A percentile compares a stretch with the other conserved stretches of the same genome.
Conservation (phyloP, 305 asterid species). For the Petunia hybrid region DNA sequence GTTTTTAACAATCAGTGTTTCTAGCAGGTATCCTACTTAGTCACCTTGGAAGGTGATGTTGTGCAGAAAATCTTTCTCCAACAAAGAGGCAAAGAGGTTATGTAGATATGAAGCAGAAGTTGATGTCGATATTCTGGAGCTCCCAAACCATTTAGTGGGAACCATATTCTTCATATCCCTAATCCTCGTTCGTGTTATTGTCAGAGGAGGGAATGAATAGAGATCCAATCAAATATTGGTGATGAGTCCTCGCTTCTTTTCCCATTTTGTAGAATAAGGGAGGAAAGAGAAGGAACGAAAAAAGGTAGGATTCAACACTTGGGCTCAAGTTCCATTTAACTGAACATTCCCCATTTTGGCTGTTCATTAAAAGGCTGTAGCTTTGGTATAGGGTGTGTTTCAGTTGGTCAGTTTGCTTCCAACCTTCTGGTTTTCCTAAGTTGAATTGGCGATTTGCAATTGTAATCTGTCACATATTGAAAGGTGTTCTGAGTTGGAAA, state of each 20-base stretch:
- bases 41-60: constrained; percentile 58
- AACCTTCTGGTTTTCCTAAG: neutral
- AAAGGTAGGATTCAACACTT: neutral
- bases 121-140: neutral
- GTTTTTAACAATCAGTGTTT: neutral
- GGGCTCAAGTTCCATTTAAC: neutral
- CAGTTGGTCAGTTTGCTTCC: neutral
- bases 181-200: neutral
- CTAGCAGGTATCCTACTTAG: constrained; percentile 54
- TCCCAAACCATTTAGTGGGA: neutral
- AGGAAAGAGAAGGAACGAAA: neutral
- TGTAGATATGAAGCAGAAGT: constrained; percentile 35
- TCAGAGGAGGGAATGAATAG: neutral
- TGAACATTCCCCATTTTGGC: neutral
- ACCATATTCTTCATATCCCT: neutral
- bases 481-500: neutral
- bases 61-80: constrained; percentile 46
- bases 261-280: neutral
- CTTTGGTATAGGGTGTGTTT: neutral
- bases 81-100: constrained; percentile 59
- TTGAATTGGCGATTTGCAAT: neutral
- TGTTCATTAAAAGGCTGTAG: neutral
- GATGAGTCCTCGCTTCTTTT: neutral
- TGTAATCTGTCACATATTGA: neutral
- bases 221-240: neutral